Base-by-base conservation (phyloP, 73 alveolate species). In the Paraurostyla sp. region DNA sequence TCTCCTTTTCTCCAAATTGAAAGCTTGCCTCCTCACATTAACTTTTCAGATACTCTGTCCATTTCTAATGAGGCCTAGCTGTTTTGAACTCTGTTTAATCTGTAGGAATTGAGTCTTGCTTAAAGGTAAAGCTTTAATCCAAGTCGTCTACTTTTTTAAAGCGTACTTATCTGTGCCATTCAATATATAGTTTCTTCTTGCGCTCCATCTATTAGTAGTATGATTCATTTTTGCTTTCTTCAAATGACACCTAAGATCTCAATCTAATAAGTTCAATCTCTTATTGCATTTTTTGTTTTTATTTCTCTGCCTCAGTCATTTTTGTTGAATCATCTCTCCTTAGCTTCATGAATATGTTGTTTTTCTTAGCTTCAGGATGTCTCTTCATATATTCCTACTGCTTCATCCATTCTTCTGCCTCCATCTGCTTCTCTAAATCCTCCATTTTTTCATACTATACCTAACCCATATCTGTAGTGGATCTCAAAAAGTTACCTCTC, bases 341-440 rank as follows among this genome's bases (percentile, higher is more conserved):
- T 16, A 38, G 16, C 16, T 40, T 40, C 82, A 65, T 65, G 82
- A 65, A 65, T 18, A 65, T 38, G 7, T 29, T 3, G 9, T 3
- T 3, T 22, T 40, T 65, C 58, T 65, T 65, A 38, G 82, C 56
- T 38, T 32, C 41, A 1, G 82, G 82, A 65, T 65, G 35, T 38
- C 41, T 1, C 13, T 25, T 38, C 82, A 65, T 38, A 22, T 65
- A 65, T 6, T 65, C 82, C 25, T 65, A 40, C 6, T 65, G 25
- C 46, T 65, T 65, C 7, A 38, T 22, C 82, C 82, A 65, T 35
- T 65, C 82, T 65, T 65, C 82, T 38, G 82, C 82, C 41, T 65
- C 82, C 32, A 15, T 65, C 18, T 15, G 33, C 38, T 65, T 65
- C 25, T 65, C 82, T 9, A 65, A 40, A 18, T 1, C 6, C 36